These are phyloP conservation scores for Talaromyces borbonicus DNA, from an alignment of 495 filamentous ascomycete genomes.

Conservation along the genomic window DNA sequence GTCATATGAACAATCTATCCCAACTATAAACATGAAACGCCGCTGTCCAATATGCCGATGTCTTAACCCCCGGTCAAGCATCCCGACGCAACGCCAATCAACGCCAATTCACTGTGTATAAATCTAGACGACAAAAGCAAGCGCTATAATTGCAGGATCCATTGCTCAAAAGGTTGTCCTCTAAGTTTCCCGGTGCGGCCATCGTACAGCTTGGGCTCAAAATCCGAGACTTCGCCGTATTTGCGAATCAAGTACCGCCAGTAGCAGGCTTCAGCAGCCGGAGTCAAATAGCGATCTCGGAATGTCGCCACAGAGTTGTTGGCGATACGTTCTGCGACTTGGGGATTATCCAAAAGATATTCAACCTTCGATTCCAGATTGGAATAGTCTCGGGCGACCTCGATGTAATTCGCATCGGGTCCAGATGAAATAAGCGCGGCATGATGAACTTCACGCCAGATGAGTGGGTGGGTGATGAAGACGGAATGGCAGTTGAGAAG, in stretches of 20 bases:
- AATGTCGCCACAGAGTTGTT: conserved; percentile 44
- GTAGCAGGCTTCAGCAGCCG: conserved; percentile 51
- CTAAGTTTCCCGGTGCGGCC: conserved; percentile 20
- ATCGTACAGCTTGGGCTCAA: conserved; percentile 32
- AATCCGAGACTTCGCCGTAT: conserved; percentile 36
- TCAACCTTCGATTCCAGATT: conserved; percentile 45
- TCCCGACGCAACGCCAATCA: background rate
- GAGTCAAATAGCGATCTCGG: conserved; percentile 49
- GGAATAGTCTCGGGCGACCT: conserved; percentile 44
- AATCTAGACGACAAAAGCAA: background rate
- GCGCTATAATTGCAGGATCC: conserved; percentile 17
- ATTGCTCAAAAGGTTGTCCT: conserved; percentile 30
- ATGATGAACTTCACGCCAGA: conserved; percentile 34
- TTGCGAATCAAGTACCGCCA: conserved; percentile 44
- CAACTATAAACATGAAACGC: too few species aligned
- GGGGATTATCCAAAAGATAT: conserved; percentile 37
- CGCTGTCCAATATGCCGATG: too few species aligned
- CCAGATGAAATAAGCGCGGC: conserved; percentile 32
- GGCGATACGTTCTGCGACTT: conserved; percentile 44
- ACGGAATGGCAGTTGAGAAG: conserved; percentile 51
- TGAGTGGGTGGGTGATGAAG: conserved; percentile 35
- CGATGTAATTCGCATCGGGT: conserved; percentile 49
- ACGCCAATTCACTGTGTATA: background rate
- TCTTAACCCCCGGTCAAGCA: too few species aligned
- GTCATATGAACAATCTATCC: too few species aligned